Evolutionary conservation across 2,329 filamentous ascomycete species (phyloP).

Genomic region (Neofusicoccum sp.): DNA sequence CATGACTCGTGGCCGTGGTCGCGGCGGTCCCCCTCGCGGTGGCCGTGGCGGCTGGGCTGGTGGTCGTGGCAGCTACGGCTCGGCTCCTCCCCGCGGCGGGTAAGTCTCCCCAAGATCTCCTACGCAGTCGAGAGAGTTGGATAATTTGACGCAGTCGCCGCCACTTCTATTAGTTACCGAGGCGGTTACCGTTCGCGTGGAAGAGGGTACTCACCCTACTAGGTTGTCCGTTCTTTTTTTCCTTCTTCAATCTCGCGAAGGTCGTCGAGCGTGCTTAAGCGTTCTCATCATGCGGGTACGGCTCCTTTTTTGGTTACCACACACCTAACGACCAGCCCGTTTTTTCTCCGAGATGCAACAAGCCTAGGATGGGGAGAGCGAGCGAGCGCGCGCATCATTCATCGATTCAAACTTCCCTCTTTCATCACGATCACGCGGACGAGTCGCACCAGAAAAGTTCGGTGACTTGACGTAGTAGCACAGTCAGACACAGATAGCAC

Average conservation of each 20-base stretch:
- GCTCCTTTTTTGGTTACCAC: constrained; percentile 1
- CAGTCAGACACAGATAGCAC: neutral
- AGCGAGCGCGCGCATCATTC: neutral
- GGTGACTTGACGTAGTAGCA: neutral
- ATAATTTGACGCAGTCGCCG: neutral
- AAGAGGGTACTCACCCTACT: constrained; percentile 29
- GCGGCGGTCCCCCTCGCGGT: constrained; percentile 46
- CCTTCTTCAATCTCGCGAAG: neutral
- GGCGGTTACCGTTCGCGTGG: constrained; percentile 39
- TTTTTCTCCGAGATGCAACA: neutral
- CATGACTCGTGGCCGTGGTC: constrained; percentile 76
- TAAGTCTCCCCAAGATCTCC: constrained; percentile 23
- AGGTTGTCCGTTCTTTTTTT: constrained; percentile 9
- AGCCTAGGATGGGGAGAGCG: neutral
- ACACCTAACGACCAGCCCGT: neutral
- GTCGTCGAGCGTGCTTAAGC: neutral
- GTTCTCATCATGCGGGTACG: neutral
- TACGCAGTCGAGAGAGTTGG: constrained; percentile 12
- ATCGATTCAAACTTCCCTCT: neutral
- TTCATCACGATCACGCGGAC: neutral
- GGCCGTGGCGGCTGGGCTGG: constrained; percentile 49
- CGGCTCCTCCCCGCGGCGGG: constrained; percentile 40
- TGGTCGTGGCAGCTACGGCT: constrained; percentile 51
- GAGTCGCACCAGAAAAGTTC: neutral
- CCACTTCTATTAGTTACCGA: constrained; percentile 28